Base-by-base conservation (phyloP, 192 early-diverging fungal species). In the Backusella macrospora region DNA sequence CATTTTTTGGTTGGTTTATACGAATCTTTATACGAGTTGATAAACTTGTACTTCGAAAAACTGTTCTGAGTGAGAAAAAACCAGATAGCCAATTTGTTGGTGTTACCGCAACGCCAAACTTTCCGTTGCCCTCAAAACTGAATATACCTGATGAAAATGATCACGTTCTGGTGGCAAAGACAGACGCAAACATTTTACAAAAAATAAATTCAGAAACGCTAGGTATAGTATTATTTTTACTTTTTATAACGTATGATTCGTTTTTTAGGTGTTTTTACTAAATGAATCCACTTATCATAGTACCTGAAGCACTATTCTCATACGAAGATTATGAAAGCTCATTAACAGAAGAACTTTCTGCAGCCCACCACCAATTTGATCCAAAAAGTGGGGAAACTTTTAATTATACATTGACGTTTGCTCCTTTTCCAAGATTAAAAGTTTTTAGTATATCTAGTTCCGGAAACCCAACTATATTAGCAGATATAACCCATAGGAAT, bases 181-280 rank as follows among this genome's bases (percentile, higher is more conserved):
- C 80, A 1, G 80, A 81, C 65, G 76, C 76, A 4, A 81, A 78
- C 68, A 38, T 64, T 7, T 52, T 81, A 18, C 80, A 81, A 46
- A 63, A 76, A n/a, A 43, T 81, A 18, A 29, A 81, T 67, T 18
- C 47, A 14, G 76, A 78, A 5, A 71, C 80, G 3, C 45, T 81
- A 49, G 73, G 80, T 81, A 75, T 45, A 37, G 2, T 34, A 34
- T 34, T 34, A 34, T 34, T 34, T 34, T 3, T 4, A 14, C 4
- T 46, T 46, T 46, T 46, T 46, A 14, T 14, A 46, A 46, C 2
- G 18, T 6, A 49, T 18, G 18, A 49, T 8, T 18, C 1, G 1
- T 1, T 34, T 1, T 34, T 34, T 34, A 34, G 29, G 29, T 34
- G 2, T 34, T 10, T 55, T 26, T 0, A 18, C 26, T 3, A 59